Evolutionary conservation across 164 flowering plant genomes (phyloP), one percentile per base, ranked within the genome.

Genomic region (Magnolia changhungtana): DNA sequence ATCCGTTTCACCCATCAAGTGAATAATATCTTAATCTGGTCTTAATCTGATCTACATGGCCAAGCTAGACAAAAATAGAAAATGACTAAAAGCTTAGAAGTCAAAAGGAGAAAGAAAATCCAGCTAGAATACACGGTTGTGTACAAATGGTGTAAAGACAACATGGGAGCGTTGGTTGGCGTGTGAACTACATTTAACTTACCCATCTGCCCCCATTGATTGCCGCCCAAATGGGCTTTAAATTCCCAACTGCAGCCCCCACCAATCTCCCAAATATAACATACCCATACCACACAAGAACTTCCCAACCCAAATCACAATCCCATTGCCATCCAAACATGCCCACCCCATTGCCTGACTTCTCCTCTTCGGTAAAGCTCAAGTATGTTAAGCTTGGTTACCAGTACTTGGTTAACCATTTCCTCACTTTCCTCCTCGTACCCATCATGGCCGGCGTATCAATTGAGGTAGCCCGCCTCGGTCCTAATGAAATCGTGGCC

Each of bases 311-410:
- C 59, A 55, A 59, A 59, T 59, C 24, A 21, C 7, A 29, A 59
- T 21, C 76, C 45, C 74, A 3, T 2, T 13, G 31, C n/a, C 29
- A 14, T 7, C 14, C 75, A 16, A 5, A 61, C 7, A 24, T 24
- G 67, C 14, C 75, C 13, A 63, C 75, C 19, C 76, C 59, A 65
- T 74, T 83, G 80, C 90, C 90, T 5, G 88, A 84, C 19, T 84
- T 84, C 78, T 85, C 91, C 18, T 81, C 50, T 82, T 87, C 94
- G 1, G 89, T 86, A 11, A 88, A 84, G 84, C 86, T 88, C 82
- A 90, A 90, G 83, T 89, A 89, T 64, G 91, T 88, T 0, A 89
- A 90, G 71, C 87, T 84, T 1, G 90, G 94, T 0, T 89, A 85
- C 80, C 95, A 88, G 27, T 89, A 87, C 75, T 86, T 88, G 0